A percentile compares a stretch with the other conserved stretches of the same genome.
Conservation (phyloP, 805 yeast species). For the Metschnikowia chrysomelidarum region DNA sequence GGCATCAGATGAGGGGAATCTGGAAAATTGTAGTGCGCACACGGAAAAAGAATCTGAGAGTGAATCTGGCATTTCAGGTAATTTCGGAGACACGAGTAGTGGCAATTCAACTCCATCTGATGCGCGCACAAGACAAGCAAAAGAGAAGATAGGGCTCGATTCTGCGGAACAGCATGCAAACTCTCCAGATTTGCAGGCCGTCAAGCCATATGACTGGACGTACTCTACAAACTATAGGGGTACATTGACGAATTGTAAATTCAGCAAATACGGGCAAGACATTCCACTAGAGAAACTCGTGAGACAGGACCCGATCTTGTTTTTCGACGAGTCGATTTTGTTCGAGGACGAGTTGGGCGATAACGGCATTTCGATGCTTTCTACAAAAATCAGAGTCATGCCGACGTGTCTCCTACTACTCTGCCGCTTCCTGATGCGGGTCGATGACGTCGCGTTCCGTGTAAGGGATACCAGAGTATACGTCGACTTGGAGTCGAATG, state of each 20-base stretch:
- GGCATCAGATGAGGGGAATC: constrained; percentile 1
- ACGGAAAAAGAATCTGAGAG: too few species aligned
- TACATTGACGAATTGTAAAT: constrained; percentile 29
- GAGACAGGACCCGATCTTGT: constrained; percentile 79
- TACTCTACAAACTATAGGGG: constrained; percentile 83
- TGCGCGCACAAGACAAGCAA: too few species aligned
- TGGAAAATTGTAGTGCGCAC: neutral
- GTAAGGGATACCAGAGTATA: constrained; percentile 82
- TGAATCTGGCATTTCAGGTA: too few species aligned
- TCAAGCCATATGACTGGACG: constrained; percentile 95
- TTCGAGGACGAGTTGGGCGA: constrained; percentile 97
- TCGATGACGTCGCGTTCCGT: constrained; percentile 84
- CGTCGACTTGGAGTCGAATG: constrained; percentile 66
- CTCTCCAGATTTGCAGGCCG: constrained; percentile 46
- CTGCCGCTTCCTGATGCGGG: constrained; percentile 77
- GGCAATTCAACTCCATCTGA: too few species aligned
- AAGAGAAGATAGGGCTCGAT: neutral
- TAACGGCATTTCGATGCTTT: constrained; percentile 81
- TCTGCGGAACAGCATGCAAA: neutral
- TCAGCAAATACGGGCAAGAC: constrained; percentile 22
- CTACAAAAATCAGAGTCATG: constrained; percentile 87
- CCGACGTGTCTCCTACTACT: constrained; percentile 69
- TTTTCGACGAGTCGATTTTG: constrained; percentile 83
- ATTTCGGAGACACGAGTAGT: too few species aligned
- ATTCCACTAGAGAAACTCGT: constrained; percentile 73